Evolutionary conservation across 75 land plant species (phyloP).

Genomic region (Isoetes taiwanensis): DNA sequence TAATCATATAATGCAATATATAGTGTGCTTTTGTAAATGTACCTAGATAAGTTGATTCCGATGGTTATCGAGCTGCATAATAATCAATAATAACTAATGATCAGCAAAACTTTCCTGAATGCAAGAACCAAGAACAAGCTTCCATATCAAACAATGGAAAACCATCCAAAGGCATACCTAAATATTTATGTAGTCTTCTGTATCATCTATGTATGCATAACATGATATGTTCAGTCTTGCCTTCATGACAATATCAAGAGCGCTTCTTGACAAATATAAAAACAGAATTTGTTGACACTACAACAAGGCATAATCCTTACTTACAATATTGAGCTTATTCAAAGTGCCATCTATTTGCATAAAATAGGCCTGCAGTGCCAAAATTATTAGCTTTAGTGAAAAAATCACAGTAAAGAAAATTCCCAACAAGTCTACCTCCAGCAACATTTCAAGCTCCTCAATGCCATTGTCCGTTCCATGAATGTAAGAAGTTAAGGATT

Average conservation of each 20-base stretch:
- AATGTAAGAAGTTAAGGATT: slow-evolving; percentile 44
- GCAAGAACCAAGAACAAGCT: too few relatives aligned
- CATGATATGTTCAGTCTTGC: too few relatives aligned
- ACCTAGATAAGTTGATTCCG: slow-evolving; percentile 99
- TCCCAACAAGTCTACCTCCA: slow-evolving; percentile 46
- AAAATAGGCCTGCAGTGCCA: slow-evolving; percentile 74
- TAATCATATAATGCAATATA: too few relatives aligned
- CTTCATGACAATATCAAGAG: too few relatives aligned
- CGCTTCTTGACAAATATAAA: too few relatives aligned
- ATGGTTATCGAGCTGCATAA: slow-evolving; percentile 90
- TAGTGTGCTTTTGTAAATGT: too few relatives aligned
- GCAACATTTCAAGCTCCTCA: slow-evolving; percentile 95
- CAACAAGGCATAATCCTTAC: too few relatives aligned
- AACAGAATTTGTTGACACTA: too few relatives aligned
- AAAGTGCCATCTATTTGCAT: slow-evolving; percentile 98
- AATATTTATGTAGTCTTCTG: slow-evolving; percentile 96
- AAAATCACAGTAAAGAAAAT: background rate
- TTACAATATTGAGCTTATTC: slow-evolving; percentile 85
- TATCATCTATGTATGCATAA: slow-evolving; percentile 98
- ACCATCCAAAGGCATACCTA: too few relatives aligned
- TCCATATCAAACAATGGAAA: too few relatives aligned
- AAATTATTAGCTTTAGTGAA: background rate
- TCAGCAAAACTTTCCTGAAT: too few relatives aligned
- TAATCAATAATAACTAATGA: slow-evolving; percentile 3
- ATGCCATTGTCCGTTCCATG: slow-evolving; percentile 76